These are phyloP conservation scores for Hericium rajendrae DNA, from an alignment of 768 basidiomycete genomes.

Conservation along the genomic window DNA sequence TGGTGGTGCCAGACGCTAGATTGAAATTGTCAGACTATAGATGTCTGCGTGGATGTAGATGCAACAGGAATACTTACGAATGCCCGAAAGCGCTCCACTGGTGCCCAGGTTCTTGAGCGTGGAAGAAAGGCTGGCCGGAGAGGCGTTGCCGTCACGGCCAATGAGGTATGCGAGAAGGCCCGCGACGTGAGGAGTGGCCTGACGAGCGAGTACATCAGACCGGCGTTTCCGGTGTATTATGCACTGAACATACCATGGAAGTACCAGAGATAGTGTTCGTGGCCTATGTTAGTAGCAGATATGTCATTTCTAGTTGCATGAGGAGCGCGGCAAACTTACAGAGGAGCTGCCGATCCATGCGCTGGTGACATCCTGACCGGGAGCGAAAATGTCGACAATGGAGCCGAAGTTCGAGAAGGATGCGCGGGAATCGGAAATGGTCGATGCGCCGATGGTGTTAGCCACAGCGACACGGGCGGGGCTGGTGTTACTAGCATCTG, in stretches of 20 bases:
- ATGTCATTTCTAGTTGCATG: neutral
- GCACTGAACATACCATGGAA: neutral
- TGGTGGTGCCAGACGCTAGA: neutral
- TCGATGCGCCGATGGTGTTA: constrained; percentile 13
- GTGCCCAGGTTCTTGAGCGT: neutral
- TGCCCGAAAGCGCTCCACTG: neutral
- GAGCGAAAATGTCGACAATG: constrained; percentile 14
- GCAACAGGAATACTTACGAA: neutral
- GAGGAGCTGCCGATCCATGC: constrained; percentile 2
- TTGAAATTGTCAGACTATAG: too few species aligned
- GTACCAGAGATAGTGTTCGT: neutral
- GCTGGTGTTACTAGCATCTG: constrained; percentile 6
- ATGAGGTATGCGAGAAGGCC: constrained; percentile 1
- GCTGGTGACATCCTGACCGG: constrained; percentile 10
- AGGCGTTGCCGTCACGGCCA: constrained; percentile 1
- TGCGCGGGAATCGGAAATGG: constrained; percentile 6
- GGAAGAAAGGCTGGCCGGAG: constrained; percentile 3
- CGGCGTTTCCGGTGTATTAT: neutral
- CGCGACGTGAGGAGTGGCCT: constrained; percentile 1
- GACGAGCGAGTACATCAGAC: neutral
- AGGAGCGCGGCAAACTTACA: neutral
- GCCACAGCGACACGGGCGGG: constrained; percentile 11
- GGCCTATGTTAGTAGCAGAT: neutral
- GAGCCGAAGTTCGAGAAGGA: constrained; percentile 15
- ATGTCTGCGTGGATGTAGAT: neutral